Conservation (phyloP, 2,329 filamentous ascomycete species). For the Magnaporthiopsis incrustans region DNA sequence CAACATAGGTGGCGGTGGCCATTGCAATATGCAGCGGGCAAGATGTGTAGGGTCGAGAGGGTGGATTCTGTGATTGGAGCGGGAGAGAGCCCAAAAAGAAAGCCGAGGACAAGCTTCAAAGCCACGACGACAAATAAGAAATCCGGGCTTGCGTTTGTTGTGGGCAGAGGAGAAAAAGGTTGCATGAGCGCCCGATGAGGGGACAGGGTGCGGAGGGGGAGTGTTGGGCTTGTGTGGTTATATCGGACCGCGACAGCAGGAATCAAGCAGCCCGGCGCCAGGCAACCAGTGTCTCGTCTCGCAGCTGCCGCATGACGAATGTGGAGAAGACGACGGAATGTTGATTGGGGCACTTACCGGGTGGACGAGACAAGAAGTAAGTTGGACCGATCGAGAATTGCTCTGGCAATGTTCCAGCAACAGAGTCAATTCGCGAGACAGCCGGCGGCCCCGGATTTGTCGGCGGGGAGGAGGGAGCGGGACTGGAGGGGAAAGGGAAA, state of each 20-base stretch:
- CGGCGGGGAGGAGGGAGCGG: background rate
- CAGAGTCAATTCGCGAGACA: constrained; percentile 13
- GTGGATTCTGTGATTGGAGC: background rate
- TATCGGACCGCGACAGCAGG: background rate
- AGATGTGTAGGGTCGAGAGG: background rate
- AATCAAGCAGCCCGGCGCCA: background rate
- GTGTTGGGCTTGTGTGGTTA: background rate
- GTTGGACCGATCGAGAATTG: constrained; percentile 12
- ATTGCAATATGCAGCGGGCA: background rate
- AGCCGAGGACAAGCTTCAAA: background rate
- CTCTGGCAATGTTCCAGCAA: constrained; percentile 25
- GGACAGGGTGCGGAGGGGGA: background rate
- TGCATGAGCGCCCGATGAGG: background rate
- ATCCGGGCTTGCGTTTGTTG: too few relatives aligned
- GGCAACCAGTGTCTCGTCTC: constrained; percentile 4
- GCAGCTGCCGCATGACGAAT: constrained; percentile 2
- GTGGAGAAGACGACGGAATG: constrained; percentile 1
- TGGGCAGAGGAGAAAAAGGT: too few relatives aligned
- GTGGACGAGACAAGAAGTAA: constrained; percentile 10
- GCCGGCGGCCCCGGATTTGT: background rate
- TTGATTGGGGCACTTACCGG: constrained; percentile 10
- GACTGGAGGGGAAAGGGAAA: background rate
- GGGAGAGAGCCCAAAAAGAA: background rate
- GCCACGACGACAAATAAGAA: too few relatives aligned
- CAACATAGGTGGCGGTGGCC: background rate